Base-by-base conservation (phyloP, 1,139 yeast species). In the Geotrichum phurueaensis region DNA sequence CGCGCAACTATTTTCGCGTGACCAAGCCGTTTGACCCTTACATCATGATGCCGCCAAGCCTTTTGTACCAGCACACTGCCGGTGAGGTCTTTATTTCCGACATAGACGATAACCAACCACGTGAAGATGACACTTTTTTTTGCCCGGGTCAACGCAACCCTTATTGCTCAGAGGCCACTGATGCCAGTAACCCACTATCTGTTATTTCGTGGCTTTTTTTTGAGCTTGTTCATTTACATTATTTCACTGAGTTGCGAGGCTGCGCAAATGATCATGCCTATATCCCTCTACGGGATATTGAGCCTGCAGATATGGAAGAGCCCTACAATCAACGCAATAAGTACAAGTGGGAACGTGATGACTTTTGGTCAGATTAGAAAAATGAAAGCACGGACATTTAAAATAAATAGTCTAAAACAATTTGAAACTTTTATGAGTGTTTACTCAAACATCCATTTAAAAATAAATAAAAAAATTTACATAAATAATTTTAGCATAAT, bases 11-110 rank as follows among this genome's bases (percentile, higher is more conserved):
- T 36, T 64, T 57, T 54, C 60, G 66, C 18, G 64, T 64, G 49
- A 64, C 66, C n/a, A 57, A 60, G 25, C 53, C 53, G 12, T 55
- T 54, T 18, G 66, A 64, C 43, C 60, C 60, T 20, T 56, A 62
- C 27, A 53, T 62, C 7, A 63, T 52, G 23, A 31, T 61, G 29
- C 66, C 66, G 10, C 52, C 54, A 36, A 49, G 55, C 53, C 59
- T 58, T 15, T 22, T 49, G 22, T 64, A 64, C 57, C 51, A 45
- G 45, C 64, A 62, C 54, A 53, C 62, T 5, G 49, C 60, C 10
- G 66, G 66, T 0, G 66, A 64, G 49, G 62, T 64, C 1, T 63
- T 51, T 51, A 63, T 64, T 29, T 48, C 61, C 3, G 56, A 58
- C 43, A 53, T 39, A n/a, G 53, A 50, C 12, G 36, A 39, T n/a